Evolutionary conservation across 306 rosid genomes (phyloP), one percentile per base, ranked within the genome.

Genomic region (Lathyrus tuberosus): DNA sequence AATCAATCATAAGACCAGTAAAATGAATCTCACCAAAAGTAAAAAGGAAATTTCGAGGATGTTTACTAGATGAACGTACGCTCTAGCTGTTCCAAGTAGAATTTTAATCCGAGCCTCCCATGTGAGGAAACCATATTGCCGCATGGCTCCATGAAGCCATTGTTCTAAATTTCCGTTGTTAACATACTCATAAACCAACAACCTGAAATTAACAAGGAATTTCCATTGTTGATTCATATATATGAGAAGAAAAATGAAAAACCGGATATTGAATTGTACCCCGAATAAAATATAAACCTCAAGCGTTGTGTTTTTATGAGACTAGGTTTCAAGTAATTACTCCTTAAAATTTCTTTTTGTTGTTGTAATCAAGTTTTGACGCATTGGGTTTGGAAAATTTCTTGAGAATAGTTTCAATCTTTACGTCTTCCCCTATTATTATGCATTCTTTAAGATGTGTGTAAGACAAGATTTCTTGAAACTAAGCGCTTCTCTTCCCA

Each of bases 61-160:
- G 56, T 52, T 30, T 28, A 4, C 11, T 58, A 59, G 59, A 69
- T 42, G 66, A 64, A 75, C 90, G 65, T 78, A 91, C 97, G 90
- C 97, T 79, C 88, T 88, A 14, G 97, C 95, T 14, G 97, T 91
- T 74, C 97, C 97, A 8, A 88, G 90, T 62, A 91, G 92, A 78
- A 91, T 83, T 82, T 91, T 91, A 86, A 86, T 81, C 33, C 97
- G 87, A 46, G 97, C 97, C n/a, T 88, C 97, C 97, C 97, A 91
- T 59, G 97, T 91, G 49, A 91, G 87, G 84, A 69, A 88, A 60
- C 92, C 97, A 81, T 80, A 82, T 67, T 88, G 90, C 22, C 82
- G 79, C 95, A 91, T 86, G 20, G 87, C 92, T 72, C 97, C 97
- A 78, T 91, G 97, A 62, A 88, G 95, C 97, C 97, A 90, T 62